Conservation (phyloP, 2,329 filamentous ascomycete species). For the Xylaria sp. region DNA sequence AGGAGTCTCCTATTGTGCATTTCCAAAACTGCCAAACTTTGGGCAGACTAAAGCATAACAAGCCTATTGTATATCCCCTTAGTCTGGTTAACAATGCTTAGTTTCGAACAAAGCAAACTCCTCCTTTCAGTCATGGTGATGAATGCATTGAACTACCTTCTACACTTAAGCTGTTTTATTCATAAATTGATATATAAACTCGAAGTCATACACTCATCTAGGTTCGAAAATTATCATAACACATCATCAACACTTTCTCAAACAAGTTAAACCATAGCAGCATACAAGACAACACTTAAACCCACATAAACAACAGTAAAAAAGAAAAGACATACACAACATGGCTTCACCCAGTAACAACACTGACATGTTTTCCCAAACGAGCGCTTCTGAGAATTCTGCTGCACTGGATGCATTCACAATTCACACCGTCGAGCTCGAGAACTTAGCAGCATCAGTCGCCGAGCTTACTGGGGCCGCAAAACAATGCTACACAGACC, state of each 20-base stretch:
- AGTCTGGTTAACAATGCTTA: constrained; percentile 5
- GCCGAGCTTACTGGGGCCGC: not conserved
- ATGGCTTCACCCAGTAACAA: constrained; percentile 14
- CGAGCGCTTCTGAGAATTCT: not conserved
- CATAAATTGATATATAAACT: not conserved
- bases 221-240: not conserved
- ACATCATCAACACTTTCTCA: not conserved
- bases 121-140: not conserved
- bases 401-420: constrained; percentile 8
- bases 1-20: not conserved
- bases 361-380: not conserved
- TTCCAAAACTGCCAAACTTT: not conserved
- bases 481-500: not conserved
- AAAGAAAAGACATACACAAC: not conserved
- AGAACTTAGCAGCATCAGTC: not conserved
- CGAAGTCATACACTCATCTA: not conserved
- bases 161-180: not conserved
- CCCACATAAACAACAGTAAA: not conserved
- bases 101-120: not conserved
- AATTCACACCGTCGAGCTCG: not conserved
- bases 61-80: not conserved
- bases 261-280: constrained; percentile 4
- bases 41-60: not conserved
- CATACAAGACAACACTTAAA: constrained; percentile 12
- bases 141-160: too few species aligned